Conservation (phyloP, 208 protist species). For the Crithidia mellificae region DNA sequence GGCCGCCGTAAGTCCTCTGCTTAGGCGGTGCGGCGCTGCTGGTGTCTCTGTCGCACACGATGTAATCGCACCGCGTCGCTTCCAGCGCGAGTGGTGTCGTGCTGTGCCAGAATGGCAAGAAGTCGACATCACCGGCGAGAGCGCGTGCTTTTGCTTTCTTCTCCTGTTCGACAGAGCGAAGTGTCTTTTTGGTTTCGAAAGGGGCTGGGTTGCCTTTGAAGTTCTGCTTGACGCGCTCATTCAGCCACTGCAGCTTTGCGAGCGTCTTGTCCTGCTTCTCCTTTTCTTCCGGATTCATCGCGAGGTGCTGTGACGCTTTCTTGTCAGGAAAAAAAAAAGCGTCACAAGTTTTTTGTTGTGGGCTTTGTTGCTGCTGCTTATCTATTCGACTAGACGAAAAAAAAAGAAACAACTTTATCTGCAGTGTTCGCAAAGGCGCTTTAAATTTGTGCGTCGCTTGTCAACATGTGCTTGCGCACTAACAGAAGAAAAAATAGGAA, state of each 20-base stretch:
- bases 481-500: too few species aligned
- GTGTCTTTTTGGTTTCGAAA: constrained; percentile 69
- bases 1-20: constrained; percentile 26
- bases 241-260: constrained; percentile 79
- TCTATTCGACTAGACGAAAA: too few species aligned
- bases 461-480: too few species aligned
- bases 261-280: constrained; percentile 62
- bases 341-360: too few species aligned
- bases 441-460: too few species aligned
- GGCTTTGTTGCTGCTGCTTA: too few species aligned
- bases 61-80: constrained; percentile 53
- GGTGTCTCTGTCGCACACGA: constrained; percentile 32
- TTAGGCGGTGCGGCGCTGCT: constrained; percentile 25
- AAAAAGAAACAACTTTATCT: too few species aligned
- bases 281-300: constrained; percentile 37
- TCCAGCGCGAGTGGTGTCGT: constrained; percentile 49
- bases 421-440: too few species aligned
- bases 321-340: too few species aligned
- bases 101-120: constrained; percentile 72
- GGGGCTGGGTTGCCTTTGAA: constrained; percentile 84
- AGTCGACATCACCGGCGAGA: constrained; percentile 51
- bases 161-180: constrained; percentile 53
- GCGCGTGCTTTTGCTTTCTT: constrained; percentile 30
- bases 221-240: constrained; percentile 59
- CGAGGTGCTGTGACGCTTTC: too few species aligned